phyloP scores from a whole-genome alignment of 257 asterid genomes.

The Avicennia marina region DNA sequence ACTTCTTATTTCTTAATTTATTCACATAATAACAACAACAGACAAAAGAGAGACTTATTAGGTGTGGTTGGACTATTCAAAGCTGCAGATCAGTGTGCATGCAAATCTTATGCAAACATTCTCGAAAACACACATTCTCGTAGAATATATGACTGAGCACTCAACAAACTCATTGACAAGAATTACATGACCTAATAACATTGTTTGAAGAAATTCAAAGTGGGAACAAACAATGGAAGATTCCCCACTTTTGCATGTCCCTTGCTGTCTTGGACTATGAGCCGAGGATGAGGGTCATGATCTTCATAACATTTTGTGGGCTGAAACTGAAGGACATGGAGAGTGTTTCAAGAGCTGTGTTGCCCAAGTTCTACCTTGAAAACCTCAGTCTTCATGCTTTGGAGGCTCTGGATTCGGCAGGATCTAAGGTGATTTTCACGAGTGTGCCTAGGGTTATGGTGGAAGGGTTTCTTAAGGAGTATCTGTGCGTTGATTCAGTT shows the following conservation, averaged over 20 bases:
- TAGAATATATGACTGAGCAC: constrained; percentile 48
- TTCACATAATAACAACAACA: too few species aligned
- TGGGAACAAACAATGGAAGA: too few species aligned
- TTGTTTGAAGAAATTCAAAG: constrained; percentile 20
- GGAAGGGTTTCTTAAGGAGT: constrained; percentile 68
- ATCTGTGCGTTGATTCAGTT: constrained; percentile 51
- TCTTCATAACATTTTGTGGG: constrained; percentile 81
- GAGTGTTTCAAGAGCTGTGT: constrained; percentile 58
- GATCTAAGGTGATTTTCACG: constrained; percentile 41
- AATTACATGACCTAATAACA: constrained; percentile 39
- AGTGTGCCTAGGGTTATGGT: constrained; percentile 82
- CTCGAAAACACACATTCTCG: constrained; percentile 26
- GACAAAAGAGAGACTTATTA: constrained; percentile 3
- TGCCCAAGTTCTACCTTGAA: constrained; percentile 83
- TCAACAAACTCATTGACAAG: constrained; percentile 54
- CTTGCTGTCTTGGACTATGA: constrained; percentile 37
- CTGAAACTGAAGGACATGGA: constrained; percentile 49
- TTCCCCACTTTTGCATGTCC: constrained; percentile 34
- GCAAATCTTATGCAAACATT: constrained; percentile 31
- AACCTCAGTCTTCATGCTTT: constrained; percentile 44
- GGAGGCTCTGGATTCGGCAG: constrained; percentile 45
- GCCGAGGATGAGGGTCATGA: constrained; percentile 50
- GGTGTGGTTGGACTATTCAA: constrained; percentile 51
- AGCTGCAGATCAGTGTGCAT: constrained; percentile 30
- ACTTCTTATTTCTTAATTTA: too few species aligned